Base-by-base conservation (phyloP, 75 land plant genomes). In the Ceratopteris richardii region DNA sequence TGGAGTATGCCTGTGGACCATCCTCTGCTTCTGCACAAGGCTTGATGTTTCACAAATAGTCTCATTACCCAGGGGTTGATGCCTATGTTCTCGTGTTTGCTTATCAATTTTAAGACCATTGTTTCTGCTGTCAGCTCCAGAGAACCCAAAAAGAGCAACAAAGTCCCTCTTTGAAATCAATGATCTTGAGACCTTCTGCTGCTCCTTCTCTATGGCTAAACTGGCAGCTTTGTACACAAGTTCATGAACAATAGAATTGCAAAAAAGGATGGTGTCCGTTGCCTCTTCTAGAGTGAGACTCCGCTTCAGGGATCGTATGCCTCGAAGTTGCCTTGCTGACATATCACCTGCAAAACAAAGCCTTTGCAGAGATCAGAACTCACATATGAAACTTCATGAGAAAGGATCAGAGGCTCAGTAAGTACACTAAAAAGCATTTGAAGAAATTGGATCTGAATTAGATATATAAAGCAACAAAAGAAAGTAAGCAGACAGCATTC, bases 281-380 rank as follows among this genome's bases (percentile, higher is more conserved):
- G 73, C 73, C 29, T 69, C 68, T 31, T 66, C 66, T 4, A 72
- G 43, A 22, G 72, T 61, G 22, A 62, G 29, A 36, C 59, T 72
- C 33, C 71, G 54, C 54, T 52, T 52, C 14, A 24, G 27, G 7
- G 14, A 4, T 52, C 28, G 48, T 9, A 33, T 9, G 17, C 21
- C 21, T 2, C 14, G 21, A 2, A 20, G 21, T 46, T 46, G 48
- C 21, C 17, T 46, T 46, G 14, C 4, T 3, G 48, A 5, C 4
- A 14, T 5, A 20, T 20, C 21, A 46, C 17, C 48, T 46, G 48
- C 48, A 14, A n/a, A 2, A 17, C n/a, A 46, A 46, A 20, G 21
- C 5, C 21, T 46, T n/a, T 14, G 4, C 21, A 40, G 12, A 46
- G 21, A 17, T 46, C 48, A 33, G 37, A 33, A n/a, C n/a, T n/a